Evolutionary conservation across 305 asterid genomes (phyloP), one percentile per base, ranked within the genome.

Genomic region (Fraxinus sp.): DNA sequence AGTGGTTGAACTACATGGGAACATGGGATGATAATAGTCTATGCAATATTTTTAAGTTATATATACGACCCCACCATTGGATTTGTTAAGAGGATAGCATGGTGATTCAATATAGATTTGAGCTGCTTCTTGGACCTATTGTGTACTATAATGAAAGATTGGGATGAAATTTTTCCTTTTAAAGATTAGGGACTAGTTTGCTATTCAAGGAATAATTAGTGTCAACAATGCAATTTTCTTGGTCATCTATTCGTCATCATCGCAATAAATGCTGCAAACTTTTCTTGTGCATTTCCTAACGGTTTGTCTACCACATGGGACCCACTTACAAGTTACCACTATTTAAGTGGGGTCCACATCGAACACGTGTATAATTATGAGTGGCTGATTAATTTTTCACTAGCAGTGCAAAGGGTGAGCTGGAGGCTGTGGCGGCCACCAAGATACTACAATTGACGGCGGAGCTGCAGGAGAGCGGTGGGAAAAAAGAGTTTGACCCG

Each of bases 381-480:
- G 1, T 57, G 68, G 68, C 68, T 57, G 7, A 18, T 57, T 5
- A 57, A 18, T 18, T 57, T 57, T n/a, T 2, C 20, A n/a, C 4
- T 20, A 8, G 84, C 85, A 94, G 97, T 66, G 96, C 90, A 86
- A 94, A 90, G 78, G 83, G 82, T 57, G 95, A 86, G 85, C 88
- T 94, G 83, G 93, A 87, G 80, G 88, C 57, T 1, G 91, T 82
- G 7, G 97, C 97, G 20, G 95, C 93, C 6, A 91, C 89, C 8
- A 92, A 91, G 83, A 89, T 94, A 24, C 84, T 66, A 86, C 87
- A 87, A 79, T 62, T 94, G 87, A 92, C 93, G 89, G 92, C 90
- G 76, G 96, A 92, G 79, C 36, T 94, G 76, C 86, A 80, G 33
- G 93, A 82, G 1, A 73, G 76, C 20, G 80, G 83, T 13, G 87